These are phyloP conservation scores for Colletotrichum filicis DNA, from an alignment of 2,329 filamentous ascomycete species.

Conservation along the genomic window DNA sequence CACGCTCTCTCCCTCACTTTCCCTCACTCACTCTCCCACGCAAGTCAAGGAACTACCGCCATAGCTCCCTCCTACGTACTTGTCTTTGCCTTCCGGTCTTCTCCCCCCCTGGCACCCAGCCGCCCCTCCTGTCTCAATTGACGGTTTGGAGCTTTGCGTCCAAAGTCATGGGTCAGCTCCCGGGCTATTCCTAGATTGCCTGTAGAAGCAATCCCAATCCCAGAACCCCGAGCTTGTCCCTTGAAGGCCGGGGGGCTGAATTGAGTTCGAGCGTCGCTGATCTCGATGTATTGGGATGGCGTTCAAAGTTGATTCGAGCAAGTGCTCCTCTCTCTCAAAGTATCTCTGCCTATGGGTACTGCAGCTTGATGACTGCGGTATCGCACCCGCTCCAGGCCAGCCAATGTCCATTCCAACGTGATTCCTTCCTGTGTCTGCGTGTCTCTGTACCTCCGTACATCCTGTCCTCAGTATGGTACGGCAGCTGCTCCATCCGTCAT, in stretches of 20 bases:
- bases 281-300: background rate
- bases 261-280: background rate
- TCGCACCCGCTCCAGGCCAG: background rate
- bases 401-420: background rate
- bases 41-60: too few species aligned
- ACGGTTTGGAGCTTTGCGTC: slow-evolving; percentile 1
- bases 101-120: background rate
- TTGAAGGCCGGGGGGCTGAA: slow-evolving; percentile 4
- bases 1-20: background rate
- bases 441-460: background rate
- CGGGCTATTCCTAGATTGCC: background rate
- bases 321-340: background rate
- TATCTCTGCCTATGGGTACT: background rate
- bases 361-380: background rate
- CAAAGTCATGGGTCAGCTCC: background rate
- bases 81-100: background rate
- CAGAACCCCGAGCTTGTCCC: background rate
- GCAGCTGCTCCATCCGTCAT: slow-evolving; percentile 5
- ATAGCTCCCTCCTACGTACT: background rate
- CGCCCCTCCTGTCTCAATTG: background rate
- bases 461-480: too few species aligned
- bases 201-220: background rate
- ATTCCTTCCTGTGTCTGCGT: background rate
- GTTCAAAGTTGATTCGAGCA: background rate
- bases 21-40: background rate